A percentile compares a stretch with the other conserved stretches of the same genome.
Conservation (phyloP, 169 alveolate species). For the Babesia ovis region DNA sequence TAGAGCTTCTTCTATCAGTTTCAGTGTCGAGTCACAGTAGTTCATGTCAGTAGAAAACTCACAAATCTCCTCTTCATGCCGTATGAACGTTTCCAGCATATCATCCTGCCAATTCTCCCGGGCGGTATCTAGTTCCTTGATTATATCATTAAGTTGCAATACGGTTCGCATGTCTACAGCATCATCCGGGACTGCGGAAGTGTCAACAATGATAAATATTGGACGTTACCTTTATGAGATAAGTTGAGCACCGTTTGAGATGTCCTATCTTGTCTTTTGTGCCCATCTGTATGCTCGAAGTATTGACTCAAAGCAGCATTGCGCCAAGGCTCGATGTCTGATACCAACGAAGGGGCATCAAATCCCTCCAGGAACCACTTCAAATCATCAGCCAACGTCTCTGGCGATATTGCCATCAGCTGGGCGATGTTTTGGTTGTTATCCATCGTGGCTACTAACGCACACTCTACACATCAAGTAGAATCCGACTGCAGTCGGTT, state of each 20-base stretch:
- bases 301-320: slow-evolving; percentile 1
- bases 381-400: slow-evolving; percentile 37
- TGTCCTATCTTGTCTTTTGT: not conserved
- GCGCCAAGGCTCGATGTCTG: slow-evolving; percentile 46
- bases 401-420: slow-evolving; percentile 24
- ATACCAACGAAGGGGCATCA: slow-evolving; percentile 24
- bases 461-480: not conserved
- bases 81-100: slow-evolving; percentile 45
- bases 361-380: slow-evolving; percentile 38
- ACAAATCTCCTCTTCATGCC: slow-evolving; percentile 58
- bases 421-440: slow-evolving; percentile 5
- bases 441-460: slow-evolving; percentile 2
- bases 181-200: not conserved
- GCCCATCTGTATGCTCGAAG: slow-evolving; percentile 8
- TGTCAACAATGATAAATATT: not conserved
- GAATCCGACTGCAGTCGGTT: not conserved
- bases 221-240: not conserved
- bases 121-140: slow-evolving; percentile 30
- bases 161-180: not conserved
- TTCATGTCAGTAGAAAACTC: slow-evolving; percentile 64
- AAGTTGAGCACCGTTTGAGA: not conserved
- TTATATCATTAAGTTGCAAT: not conserved
- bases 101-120: slow-evolving; percentile 62
- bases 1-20: slow-evolving; percentile 59
- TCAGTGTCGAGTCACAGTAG: slow-evolving; percentile 63